Conservation (phyloP, 768 basidiomycete genomes). For the Lactarius evosmus region DNA sequence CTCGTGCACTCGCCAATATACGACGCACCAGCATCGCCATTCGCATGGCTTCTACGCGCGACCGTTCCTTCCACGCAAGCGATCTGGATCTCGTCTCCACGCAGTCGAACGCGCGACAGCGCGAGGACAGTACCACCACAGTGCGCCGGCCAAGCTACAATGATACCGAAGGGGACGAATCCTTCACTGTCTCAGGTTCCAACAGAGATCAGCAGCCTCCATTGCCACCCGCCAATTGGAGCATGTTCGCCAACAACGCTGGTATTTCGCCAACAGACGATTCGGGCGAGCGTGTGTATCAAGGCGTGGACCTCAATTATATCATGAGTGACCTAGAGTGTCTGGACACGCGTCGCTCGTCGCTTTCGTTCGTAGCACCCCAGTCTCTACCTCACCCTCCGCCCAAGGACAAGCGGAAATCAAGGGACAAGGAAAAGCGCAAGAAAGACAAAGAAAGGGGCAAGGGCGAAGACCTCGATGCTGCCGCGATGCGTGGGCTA, state of each 20-base stretch:
- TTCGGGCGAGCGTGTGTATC: constrained; percentile 18
- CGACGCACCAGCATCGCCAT: constrained; percentile 24
- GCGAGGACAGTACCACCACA: constrained; percentile 18
- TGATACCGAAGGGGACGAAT: not conserved
- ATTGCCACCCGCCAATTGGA: constrained; percentile 20
- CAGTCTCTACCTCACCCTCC: constrained; percentile 20
- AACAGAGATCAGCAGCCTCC: constrained; percentile 14
- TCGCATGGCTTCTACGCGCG: constrained; percentile 13
- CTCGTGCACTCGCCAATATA: constrained; percentile 16
- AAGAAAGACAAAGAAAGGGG: constrained; percentile 20
- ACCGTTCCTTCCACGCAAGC: constrained; percentile 4
- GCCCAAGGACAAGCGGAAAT: constrained; percentile 15
- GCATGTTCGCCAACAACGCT: constrained; percentile 14
- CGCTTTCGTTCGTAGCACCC: constrained; percentile 22
- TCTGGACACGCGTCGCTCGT: constrained; percentile 22
- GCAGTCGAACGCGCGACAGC: constrained; percentile 7
- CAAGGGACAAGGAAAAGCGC: constrained; percentile 21
- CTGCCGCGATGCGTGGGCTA: constrained; percentile 9
- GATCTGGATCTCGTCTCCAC: not conserved
- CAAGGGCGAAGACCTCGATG: not conserved
- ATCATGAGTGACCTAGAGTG: constrained; percentile 16
- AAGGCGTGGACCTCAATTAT: constrained; percentile 22
- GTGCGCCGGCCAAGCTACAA: constrained; percentile 14
- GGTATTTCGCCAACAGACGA: constrained; percentile 3
- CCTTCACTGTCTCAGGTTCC: not conserved